Evolutionary conservation across 306 rosid species (phyloP), one percentile per base, ranked within the genome.

Genomic region (Rosa chinensis): DNA sequence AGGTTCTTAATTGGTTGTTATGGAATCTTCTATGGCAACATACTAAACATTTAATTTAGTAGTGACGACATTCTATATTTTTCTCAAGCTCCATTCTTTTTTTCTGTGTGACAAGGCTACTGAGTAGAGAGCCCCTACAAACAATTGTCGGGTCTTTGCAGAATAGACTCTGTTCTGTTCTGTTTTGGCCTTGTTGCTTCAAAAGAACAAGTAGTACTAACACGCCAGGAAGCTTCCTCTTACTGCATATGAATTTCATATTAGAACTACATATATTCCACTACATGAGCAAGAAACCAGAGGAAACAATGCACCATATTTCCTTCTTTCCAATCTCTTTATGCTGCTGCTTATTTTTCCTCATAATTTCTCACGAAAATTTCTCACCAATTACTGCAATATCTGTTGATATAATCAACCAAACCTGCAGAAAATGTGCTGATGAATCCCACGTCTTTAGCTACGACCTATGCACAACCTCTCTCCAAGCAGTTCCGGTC

Each of bases 401-500:
- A 2, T 70, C 82, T 6, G 76, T 56, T 12, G 92, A 89, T 66
- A 49, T 85, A 55, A 73, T 87, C 11, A 59, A 58, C 25, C 78
- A 84, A 82, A 88, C 93, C 35, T 88, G 91, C 73, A 20, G 88
- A 63, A 77, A 45, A 81, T 90, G 93, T 47, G 72, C 85, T 0
- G 83, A 84, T 70, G 86, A 83, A 72, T 86, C 89, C 16, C 14
- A 45, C 5, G 66, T 86, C 43, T 56, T 67, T 21, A 58, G 61
- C 76, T 82, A 76, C 75, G 32, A 14, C 23, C 72, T 86, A 14
- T 89, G 93, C 23, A 75, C 86, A 13, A 58, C 81, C 7, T 83
- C 91, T 45, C 90, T 90, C 25, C 80, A 77, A 35, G 45, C 6
- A 5, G 72, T 90, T 68, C 83, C 90, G 0, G 85, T 88, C 48